Evolutionary conservation across 805 yeast genomes (phyloP).

Genomic region (Saccharomyces cerevisiae): DNA sequence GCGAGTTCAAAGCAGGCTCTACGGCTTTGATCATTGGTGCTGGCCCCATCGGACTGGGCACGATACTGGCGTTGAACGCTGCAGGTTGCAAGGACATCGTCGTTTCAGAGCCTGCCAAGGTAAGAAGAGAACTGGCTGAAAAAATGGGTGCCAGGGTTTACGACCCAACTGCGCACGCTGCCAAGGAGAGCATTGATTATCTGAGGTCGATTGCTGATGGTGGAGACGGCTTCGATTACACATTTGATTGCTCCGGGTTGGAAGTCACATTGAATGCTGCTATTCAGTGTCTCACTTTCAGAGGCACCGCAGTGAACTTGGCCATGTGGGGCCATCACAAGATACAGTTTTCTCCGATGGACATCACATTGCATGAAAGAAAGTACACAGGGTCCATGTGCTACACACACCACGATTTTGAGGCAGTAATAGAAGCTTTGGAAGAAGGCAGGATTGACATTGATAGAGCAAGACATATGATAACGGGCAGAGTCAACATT

Average conservation of each 20-base stretch:
- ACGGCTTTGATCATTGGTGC: constrained; percentile 48
- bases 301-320: constrained; percentile 54
- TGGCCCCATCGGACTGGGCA: constrained; percentile 57
- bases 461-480: constrained; percentile 39
- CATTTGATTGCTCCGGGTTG: constrained; percentile 49
- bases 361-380: constrained; percentile 47
- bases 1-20: constrained; percentile 39
- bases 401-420: constrained; percentile 50
- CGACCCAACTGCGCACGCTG: constrained; percentile 37
- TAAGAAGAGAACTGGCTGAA: constrained; percentile 44
- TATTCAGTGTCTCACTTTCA: constrained; percentile 41
- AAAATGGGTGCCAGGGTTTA: constrained; percentile 41
- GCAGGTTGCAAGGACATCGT: constrained; percentile 44
- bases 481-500: constrained; percentile 44
- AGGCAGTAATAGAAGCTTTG: constrained; percentile 47
- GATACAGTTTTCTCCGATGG: constrained; percentile 46
- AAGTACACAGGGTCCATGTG: constrained; percentile 54
- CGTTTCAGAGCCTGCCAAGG: constrained; percentile 44
- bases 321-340: constrained; percentile 57
- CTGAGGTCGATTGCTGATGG: constrained; percentile 35
- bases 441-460: constrained; percentile 38
- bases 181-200: constrained; percentile 32
- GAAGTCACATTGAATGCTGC: constrained; percentile 44
- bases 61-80: constrained; percentile 49
- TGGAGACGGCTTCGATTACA: constrained; percentile 41